phyloP scores from a whole-genome alignment of 257 asterid species.

The Anisodus acutangulus region DNA sequence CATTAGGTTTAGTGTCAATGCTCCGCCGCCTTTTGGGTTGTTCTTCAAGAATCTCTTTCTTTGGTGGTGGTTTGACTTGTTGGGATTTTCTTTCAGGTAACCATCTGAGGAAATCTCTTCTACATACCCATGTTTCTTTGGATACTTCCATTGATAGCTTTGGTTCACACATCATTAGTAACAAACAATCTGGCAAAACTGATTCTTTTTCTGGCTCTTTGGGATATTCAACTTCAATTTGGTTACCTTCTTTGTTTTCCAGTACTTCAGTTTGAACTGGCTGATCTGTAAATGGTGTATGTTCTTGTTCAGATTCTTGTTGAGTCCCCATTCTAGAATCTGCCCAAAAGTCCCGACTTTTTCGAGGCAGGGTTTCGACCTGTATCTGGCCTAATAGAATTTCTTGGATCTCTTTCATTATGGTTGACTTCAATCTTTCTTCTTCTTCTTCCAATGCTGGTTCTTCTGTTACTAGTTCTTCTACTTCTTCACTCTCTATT shows the following conservation, averaged over 20 bases:
- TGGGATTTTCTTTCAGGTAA: conserved; percentile 59
- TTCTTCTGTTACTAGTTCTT: conserved; percentile 36
- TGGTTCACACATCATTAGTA: conserved; percentile 96
- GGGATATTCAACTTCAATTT: conserved; percentile 25
- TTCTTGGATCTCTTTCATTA: conserved; percentile 22
- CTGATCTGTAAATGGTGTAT: background rate
- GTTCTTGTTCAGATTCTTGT: conserved; percentile 26
- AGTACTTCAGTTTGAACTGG: background rate
- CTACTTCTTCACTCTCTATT: conserved; percentile 39
- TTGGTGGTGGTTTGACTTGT: background rate
- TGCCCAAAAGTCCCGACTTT: too few relatives aligned
- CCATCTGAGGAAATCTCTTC: conserved; percentile 80
- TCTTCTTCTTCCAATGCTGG: conserved; percentile 35
- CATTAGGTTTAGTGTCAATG: conserved; percentile 2
- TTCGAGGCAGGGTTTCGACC: too few relatives aligned
- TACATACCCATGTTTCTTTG: conserved; percentile 96
- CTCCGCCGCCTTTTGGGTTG: conserved; percentile 30
- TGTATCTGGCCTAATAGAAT: background rate
- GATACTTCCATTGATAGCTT: conserved; percentile 97
- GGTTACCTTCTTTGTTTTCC: background rate
- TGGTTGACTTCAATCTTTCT: conserved; percentile 30
- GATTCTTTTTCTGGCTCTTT: conserved; percentile 33
- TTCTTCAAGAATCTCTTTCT: conserved; percentile 16
- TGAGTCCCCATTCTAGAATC: background rate
- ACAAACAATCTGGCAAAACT: conserved; percentile 77